Evolutionary conservation across 2,329 filamentous ascomycete genomes (phyloP), one percentile per base, ranked within the genome.

Genomic region (Diaporthe vexans): DNA sequence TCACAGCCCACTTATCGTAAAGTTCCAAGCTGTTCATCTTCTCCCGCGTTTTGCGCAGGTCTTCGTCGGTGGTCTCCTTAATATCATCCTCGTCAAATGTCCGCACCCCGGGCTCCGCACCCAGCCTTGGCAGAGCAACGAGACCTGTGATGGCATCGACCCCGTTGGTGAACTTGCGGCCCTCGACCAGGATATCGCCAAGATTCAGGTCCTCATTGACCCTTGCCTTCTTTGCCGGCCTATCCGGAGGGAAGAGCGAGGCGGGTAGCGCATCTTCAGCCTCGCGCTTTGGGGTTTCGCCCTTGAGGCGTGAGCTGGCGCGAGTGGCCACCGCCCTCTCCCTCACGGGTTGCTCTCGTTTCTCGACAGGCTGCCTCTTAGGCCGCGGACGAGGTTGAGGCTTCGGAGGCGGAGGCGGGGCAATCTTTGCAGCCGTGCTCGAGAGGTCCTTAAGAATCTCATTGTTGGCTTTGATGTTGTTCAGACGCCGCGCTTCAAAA

Each of bases 1-100:
- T 95, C 0, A 95, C 95, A 26, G 91, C 90, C 88, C 94, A 98
- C 19, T 92, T 91, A 74, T 97, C 93, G 86, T 97, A 98, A 0
- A 99, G 81, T 76, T 93, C 87, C 26, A 99, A 83, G 0, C 90
- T 88, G 75, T 91, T 93, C 93, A 98, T 95, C 59, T 91, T 92
- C 81, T 94, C 87, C 43, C 96, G 87, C 72, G 98, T 77, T 0
- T 89, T 89, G 80, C 93, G 94, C 10, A 98, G 80, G 29, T 92
- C 92, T 78, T 94, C 92, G 79, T 98, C 92, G 0, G 90, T 92
- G 0, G 94, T 97, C 76, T 94, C 91, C 75, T 93, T 92, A 6
- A 97, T 89, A 82, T 98, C 94, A 0, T 95, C 92, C n/a, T 94
- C 91, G 0, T 91, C 93, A 80, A 98, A 98, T 0, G 96, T 98